Conservation (phyloP, 2,329 filamentous ascomycete species). For the Fusarium sp. region DNA sequence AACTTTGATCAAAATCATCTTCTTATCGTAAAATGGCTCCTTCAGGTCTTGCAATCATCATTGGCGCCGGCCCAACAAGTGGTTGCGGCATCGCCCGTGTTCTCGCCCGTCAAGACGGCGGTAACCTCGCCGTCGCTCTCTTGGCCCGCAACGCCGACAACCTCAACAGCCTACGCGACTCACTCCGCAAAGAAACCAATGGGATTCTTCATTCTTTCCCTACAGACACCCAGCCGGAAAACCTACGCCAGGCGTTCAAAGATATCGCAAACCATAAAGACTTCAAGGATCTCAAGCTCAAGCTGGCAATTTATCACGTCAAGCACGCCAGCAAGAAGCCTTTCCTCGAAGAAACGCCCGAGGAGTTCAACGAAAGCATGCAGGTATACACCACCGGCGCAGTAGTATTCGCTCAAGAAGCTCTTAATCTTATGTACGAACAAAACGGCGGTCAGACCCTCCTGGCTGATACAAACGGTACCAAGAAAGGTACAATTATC, state of each 20-base stretch:
- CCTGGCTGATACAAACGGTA: constrained; percentile 54
- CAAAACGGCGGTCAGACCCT: constrained; percentile 58
- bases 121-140: constrained; percentile 34
- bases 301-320: constrained; percentile 64
- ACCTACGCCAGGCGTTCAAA: constrained; percentile 20
- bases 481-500: constrained; percentile 66
- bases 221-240: constrained; percentile 18
- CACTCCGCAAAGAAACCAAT: constrained; percentile 58
- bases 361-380: constrained; percentile 58
- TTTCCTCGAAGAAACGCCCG: constrained; percentile 63
- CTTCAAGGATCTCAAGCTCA: constrained; percentile 60
- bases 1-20: too few species aligned
- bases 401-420: constrained; percentile 64
- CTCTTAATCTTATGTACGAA: constrained; percentile 60
- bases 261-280: constrained; percentile 58
- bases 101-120: constrained; percentile 1
- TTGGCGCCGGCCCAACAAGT: constrained; percentile 60
- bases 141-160: constrained; percentile 33
- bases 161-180: constrained; percentile 45
- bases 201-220: constrained; percentile 32
- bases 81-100: constrained; percentile 65
- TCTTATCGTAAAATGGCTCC: constrained; percentile 51
- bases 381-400: constrained; percentile 64
- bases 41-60: constrained; percentile 59
- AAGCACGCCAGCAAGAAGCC: constrained; percentile 65